These are phyloP conservation scores for Prunus salicina DNA, from an alignment of 306 rosid genomes.

Conservation along the genomic window DNA sequence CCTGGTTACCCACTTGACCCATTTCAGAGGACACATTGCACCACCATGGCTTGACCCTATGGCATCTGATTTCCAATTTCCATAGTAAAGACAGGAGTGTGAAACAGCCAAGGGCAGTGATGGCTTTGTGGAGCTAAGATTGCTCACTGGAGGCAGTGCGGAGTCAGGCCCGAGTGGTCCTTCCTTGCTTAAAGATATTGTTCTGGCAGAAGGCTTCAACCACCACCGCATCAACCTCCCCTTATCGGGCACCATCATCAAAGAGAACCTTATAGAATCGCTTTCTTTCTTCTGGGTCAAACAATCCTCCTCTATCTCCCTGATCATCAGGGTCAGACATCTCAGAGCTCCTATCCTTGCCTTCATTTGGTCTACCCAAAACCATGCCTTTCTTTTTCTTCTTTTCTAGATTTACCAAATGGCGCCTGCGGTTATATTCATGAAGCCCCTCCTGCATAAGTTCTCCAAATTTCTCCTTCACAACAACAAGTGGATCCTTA, in stretches of 20 bases:
- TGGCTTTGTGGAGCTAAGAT: slow-evolving; percentile 65
- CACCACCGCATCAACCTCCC: slow-evolving; percentile 57
- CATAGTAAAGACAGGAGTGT: slow-evolving; percentile 78
- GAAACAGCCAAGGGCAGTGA: slow-evolving; percentile 73
- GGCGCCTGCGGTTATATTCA: slow-evolving; percentile 68
- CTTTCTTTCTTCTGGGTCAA: slow-evolving; percentile 88
- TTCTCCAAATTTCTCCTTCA: slow-evolving; percentile 82
- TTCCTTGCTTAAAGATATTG: slow-evolving; percentile 58
- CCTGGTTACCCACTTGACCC: slow-evolving; percentile 65
- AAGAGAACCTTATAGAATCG: slow-evolving; percentile 78
- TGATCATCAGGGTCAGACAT: slow-evolving; percentile 35
- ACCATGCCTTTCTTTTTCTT: slow-evolving; percentile 53
- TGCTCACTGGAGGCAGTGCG: slow-evolving; percentile 62
- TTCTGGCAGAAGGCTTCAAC: slow-evolving; percentile 66
- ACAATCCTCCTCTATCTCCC: slow-evolving; percentile 54
- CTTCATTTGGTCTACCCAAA: slow-evolving; percentile 40
- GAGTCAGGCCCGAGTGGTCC: slow-evolving; percentile 46
- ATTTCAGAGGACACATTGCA: slow-evolving; percentile 63
- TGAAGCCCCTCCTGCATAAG: slow-evolving; percentile 94
- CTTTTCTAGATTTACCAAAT: slow-evolving; percentile 50
- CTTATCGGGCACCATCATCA: slow-evolving; percentile 53
- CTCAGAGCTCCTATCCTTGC: slow-evolving; percentile 27
- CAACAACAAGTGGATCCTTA: slow-evolving; percentile 72
- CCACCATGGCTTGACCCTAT: slow-evolving; percentile 58
- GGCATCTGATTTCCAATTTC: slow-evolving; percentile 80